Percentiles rank a stretch among this genome's conserved stretches.
Conservation (phyloP, 495 filamentous ascomycete genomes). For the Penicillium paxilli region DNA sequence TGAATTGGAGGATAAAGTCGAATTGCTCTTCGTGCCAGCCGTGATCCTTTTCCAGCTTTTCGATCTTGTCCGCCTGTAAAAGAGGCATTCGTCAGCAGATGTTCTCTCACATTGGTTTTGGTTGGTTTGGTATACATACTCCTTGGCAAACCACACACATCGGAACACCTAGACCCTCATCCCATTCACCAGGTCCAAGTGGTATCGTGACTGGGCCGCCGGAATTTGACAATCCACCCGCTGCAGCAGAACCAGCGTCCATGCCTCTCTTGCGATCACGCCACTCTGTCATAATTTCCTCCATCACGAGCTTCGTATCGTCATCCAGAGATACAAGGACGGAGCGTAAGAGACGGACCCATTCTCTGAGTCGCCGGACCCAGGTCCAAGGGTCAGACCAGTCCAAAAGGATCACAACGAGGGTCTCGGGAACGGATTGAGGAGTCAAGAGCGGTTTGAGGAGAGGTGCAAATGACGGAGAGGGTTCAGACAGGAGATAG, state of each 20-base stretch:
- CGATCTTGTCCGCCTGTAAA: constrained; percentile 83
- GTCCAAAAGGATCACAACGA: constrained; percentile 85
- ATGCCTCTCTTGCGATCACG: constrained; percentile 49
- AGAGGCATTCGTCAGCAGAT: neutral
- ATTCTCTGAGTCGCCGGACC: constrained; percentile 82
- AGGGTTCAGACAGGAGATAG: constrained; percentile 82
- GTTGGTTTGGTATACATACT: constrained; percentile 48
- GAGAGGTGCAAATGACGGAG: constrained; percentile 78
- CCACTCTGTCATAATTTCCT: constrained; percentile 73
- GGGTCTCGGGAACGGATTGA: constrained; percentile 79
- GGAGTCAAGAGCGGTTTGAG: constrained; percentile 84
- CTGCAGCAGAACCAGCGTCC: constrained; percentile 33
- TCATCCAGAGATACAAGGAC: constrained; percentile 73
- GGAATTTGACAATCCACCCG: constrained; percentile 52
- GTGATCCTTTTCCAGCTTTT: constrained; percentile 79
- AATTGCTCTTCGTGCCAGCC: constrained; percentile 94
- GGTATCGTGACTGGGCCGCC: constrained; percentile 64
- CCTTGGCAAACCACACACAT: constrained; percentile 93
- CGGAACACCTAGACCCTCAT: constrained; percentile 84
- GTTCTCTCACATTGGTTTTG: constrained; percentile 10
- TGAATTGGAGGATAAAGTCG: constrained; percentile 84
- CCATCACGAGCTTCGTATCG: constrained; percentile 76
- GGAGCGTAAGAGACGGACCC: constrained; percentile 77
- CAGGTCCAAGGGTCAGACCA: constrained; percentile 94
- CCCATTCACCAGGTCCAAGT: constrained; percentile 89